phyloP scores from a whole-genome alignment of 1,284 basidiomycete species.

The Ceratobasidium sp. region DNA sequence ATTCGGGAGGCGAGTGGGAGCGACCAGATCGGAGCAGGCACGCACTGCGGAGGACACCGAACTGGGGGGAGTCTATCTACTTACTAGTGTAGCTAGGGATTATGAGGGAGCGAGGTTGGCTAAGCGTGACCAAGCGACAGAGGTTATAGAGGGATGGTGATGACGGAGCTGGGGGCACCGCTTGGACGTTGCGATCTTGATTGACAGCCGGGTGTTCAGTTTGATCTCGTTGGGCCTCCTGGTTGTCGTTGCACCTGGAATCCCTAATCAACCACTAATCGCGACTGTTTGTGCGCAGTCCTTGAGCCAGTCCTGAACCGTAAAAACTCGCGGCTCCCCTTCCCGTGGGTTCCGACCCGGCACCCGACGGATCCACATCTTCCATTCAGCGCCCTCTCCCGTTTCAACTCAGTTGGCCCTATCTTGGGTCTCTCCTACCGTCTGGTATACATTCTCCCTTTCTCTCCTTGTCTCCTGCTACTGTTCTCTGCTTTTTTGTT shows the following conservation, averaged over 20 bases:
- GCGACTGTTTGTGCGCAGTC: constrained; percentile 1
- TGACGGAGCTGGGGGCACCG: constrained; percentile 18
- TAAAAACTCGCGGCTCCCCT: constrained; percentile 1
- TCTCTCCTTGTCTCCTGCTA: neutral
- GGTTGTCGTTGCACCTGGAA: constrained; percentile 19
- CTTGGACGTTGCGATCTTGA: constrained; percentile 27
- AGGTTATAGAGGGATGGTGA: constrained; percentile 17
- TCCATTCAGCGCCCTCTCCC: neutral
- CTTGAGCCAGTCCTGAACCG: neutral
- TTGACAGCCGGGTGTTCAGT: constrained; percentile 31
- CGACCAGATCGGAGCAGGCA: constrained; percentile 34
- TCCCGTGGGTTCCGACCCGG: constrained; percentile 25
- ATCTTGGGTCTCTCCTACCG: neutral
- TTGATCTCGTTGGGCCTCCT: constrained; percentile 34
- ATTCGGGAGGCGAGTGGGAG: constrained; percentile 3
- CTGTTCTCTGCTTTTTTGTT: constrained; percentile 13
- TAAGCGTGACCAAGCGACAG: constrained; percentile 40
- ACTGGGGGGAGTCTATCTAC: constrained; percentile 17
- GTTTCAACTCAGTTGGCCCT: constrained; percentile 15
- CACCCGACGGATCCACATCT: constrained; percentile 15
- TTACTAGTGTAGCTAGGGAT: constrained; percentile 24
- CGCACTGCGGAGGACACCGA: constrained; percentile 11
- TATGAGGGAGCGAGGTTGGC: constrained; percentile 36
- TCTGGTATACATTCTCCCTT: neutral
- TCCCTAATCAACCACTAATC: constrained; percentile 28